phyloP scores from a whole-genome alignment of 2,329 filamentous ascomycete genomes.

The Tolypocladium amazonense region DNA sequence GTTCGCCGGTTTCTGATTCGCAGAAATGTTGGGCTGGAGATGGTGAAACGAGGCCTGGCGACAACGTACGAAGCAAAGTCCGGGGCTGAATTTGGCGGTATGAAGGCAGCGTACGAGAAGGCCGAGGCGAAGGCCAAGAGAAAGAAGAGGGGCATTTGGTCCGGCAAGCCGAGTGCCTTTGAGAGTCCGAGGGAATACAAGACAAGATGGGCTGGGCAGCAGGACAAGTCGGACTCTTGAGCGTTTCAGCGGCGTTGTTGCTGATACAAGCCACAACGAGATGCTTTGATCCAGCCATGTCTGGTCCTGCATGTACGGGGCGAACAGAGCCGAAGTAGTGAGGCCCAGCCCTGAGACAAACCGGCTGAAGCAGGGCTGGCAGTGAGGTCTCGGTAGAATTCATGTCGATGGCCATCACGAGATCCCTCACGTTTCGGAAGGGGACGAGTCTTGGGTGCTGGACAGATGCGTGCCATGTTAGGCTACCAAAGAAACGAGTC shows the following conservation, averaged over 20 bases:
- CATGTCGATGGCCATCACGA: background rate
- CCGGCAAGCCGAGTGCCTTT: constrained; percentile 46
- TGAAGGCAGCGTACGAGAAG: constrained; percentile 51
- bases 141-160: constrained; percentile 66
- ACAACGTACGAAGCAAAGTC: constrained; percentile 90
- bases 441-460: background rate
- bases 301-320: background rate
- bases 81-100: constrained; percentile 77
- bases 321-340: background rate
- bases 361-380: background rate
- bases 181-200: constrained; percentile 91
- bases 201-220: constrained; percentile 26
- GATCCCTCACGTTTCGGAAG: too few species aligned
- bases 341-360: background rate
- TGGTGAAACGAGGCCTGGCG: constrained; percentile 76
- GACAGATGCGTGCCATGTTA: background rate
- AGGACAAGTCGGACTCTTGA: constrained; percentile 8
- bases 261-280: background rate
- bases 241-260: background rate
- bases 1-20: constrained; percentile 58
- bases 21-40: constrained; percentile 77
- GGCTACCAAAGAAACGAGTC: background rate
- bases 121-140: constrained; percentile 57
- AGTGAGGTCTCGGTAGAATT: background rate
- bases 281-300: background rate